Conservation (phyloP, 257 asterid species). For the Solanum neorickii region DNA sequence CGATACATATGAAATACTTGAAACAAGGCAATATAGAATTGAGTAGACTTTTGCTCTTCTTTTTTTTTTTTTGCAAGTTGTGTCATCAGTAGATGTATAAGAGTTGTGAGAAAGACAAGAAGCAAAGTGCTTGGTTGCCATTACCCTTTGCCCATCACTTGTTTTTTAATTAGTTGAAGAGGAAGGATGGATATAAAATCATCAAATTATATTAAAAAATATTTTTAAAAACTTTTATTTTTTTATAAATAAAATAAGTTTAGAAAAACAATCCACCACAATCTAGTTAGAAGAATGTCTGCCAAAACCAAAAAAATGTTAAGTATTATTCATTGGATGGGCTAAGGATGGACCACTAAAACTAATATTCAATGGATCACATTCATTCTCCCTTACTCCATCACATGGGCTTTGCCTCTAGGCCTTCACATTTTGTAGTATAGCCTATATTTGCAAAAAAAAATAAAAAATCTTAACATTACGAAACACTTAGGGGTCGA, state of each 20-base stretch:
- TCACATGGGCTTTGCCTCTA: background rate
- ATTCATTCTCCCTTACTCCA: background rate
- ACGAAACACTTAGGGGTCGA: background rate
- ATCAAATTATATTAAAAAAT: background rate
- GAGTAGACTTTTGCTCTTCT: background rate
- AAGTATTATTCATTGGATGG: background rate
- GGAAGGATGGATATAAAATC: background rate
- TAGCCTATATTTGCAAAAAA: background rate
- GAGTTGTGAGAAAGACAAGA: background rate
- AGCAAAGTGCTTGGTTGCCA: background rate
- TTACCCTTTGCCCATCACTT: background rate
- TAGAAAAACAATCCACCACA: background rate
- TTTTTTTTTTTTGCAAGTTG: background rate
- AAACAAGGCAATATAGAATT: background rate
- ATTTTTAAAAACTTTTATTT: background rate
- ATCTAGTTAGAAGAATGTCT: background rate
- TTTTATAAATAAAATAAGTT: background rate
- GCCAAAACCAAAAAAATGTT: background rate
- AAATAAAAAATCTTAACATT: background rate
- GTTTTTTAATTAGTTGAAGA: background rate
- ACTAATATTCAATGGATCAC: constrained; percentile 1
- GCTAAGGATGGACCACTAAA: constrained; percentile 14
- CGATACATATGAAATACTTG: background rate
- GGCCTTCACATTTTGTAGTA: background rate
- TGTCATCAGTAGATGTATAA: background rate